These are phyloP conservation scores for Hymenoscyphus infarciens DNA, from an alignment of 2,329 filamentous ascomycete genomes.

Conservation along the genomic window DNA sequence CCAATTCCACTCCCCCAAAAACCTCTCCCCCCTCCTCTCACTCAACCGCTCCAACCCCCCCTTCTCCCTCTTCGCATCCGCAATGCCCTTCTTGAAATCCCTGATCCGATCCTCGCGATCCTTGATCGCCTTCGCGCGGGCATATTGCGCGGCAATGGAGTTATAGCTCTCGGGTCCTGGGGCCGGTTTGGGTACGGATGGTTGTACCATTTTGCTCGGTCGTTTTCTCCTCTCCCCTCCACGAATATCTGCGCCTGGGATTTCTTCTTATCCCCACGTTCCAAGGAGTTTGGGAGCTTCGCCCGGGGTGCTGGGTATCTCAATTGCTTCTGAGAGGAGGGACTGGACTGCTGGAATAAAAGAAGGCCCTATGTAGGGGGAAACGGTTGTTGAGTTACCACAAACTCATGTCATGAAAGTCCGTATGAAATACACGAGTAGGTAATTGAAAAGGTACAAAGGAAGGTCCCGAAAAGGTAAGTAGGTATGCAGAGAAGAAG, in stretches of 20 bases:
- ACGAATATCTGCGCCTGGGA: not conserved
- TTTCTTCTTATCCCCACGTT: not conserved
- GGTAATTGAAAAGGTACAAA: not conserved
- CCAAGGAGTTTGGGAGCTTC: not conserved
- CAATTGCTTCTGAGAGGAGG: not conserved
- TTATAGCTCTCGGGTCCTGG: constrained; percentile 29
- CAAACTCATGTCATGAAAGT: not conserved
- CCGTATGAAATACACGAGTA: not conserved
- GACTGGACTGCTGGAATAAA: not conserved
- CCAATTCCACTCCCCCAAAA: constrained; percentile 33
- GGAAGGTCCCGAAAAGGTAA: not conserved
- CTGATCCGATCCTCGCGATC: constrained; percentile 27
- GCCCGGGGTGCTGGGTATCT: not conserved
- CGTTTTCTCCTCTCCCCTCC: not conserved
- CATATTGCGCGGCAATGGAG: constrained; percentile 34
- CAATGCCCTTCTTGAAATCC: not conserved
- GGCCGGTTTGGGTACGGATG: constrained; percentile 28
- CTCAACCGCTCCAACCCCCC: constrained; percentile 29
- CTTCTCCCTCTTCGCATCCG: constrained; percentile 21
- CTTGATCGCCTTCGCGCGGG: constrained; percentile 32
- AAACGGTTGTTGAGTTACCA: not conserved
- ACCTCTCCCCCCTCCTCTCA: constrained; percentile 29
- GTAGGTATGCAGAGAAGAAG: not conserved
- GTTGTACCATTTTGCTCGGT: constrained; percentile 20
- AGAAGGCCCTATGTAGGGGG: not conserved